A percentile compares a stretch with the other conserved stretches of the same genome.
These are phyloP conservation scores for Fusarium heterosporum DNA, from an alignment of 2,329 filamentous ascomycete genomes.

Conservation along the genomic window DNA sequence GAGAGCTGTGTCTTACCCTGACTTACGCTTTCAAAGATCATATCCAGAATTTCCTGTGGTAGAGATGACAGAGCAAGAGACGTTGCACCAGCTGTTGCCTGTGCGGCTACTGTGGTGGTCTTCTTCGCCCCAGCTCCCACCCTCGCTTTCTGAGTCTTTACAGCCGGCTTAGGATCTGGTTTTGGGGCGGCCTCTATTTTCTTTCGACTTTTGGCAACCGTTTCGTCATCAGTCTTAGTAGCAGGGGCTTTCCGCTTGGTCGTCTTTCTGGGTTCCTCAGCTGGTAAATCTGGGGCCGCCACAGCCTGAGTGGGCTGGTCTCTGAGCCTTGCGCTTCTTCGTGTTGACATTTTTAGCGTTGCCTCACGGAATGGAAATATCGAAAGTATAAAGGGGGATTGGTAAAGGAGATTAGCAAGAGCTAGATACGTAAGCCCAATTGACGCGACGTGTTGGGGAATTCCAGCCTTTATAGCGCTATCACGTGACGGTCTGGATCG, in stretches of 20 bases:
- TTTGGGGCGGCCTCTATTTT: background rate
- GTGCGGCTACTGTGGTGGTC: background rate
- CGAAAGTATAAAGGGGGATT: no score
- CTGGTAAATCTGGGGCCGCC: background rate
- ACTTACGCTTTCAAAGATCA: conserved; percentile 30
- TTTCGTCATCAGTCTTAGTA: background rate
- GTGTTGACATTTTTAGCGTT: conserved; percentile 10
- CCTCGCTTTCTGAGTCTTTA: background rate
- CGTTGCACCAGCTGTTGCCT: background rate
- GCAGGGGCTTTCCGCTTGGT: conserved; percentile 18
- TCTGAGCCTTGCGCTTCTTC: conserved; percentile 31
- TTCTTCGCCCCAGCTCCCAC: background rate
- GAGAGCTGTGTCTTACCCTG: accelerated
- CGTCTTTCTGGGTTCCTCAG: background rate
- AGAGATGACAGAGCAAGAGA: conserved; percentile 6
- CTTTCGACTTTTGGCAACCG: background rate
- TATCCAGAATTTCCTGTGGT: conserved; percentile 30
- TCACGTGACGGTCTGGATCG: background rate
- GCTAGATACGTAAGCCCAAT: no score
- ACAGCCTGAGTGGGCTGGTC: background rate
- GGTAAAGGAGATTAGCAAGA: no score
- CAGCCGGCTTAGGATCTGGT: background rate
- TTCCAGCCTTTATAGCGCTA: background rate
- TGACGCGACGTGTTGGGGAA: no score
- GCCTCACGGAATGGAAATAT: no score